phyloP scores from a whole-genome alignment of 129 eudicot species.

The Escallonia herrerae region DNA sequence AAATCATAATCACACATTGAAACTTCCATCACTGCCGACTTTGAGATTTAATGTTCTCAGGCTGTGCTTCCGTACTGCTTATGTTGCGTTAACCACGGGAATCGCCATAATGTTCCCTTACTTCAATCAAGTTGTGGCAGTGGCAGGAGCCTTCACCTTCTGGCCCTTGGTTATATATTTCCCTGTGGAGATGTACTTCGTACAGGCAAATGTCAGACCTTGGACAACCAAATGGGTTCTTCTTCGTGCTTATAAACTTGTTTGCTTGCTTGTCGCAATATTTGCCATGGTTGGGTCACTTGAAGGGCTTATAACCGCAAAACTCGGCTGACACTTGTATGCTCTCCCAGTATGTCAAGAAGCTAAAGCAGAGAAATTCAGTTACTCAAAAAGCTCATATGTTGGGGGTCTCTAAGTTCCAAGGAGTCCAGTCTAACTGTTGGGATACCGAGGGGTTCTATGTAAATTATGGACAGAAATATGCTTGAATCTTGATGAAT shows the following conservation, averaged over 20 bases:
- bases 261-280: conserved; percentile 27
- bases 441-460: too few relatives aligned
- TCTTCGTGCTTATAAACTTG: conserved; percentile 23
- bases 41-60: conserved; percentile 39
- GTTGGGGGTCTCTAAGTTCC: too few relatives aligned
- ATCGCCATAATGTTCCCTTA: conserved; percentile 43
- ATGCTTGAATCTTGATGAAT: too few relatives aligned
- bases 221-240: conserved; percentile 42
- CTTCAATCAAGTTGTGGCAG: conserved; percentile 49
- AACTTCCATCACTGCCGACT: conserved; percentile 24
- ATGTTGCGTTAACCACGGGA: conserved; percentile 25
- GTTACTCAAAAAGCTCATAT: too few relatives aligned
- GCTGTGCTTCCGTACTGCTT: conserved; percentile 39
- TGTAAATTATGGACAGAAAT: too few relatives aligned
- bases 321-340: conserved; percentile 12
- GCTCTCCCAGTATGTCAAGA: background rate
- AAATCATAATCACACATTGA: conserved; percentile 18
- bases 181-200: conserved; percentile 46
- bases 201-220: conserved; percentile 32
- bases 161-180: conserved; percentile 56
- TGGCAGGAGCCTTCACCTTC: conserved; percentile 48
- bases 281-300: conserved; percentile 44
- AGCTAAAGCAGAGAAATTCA: too few relatives aligned
- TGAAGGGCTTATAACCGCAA: conserved; percentile 24
- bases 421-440: too few relatives aligned